Conservation (phyloP, 768 basidiomycete species). For the Rossbeevera mucosa region DNA sequence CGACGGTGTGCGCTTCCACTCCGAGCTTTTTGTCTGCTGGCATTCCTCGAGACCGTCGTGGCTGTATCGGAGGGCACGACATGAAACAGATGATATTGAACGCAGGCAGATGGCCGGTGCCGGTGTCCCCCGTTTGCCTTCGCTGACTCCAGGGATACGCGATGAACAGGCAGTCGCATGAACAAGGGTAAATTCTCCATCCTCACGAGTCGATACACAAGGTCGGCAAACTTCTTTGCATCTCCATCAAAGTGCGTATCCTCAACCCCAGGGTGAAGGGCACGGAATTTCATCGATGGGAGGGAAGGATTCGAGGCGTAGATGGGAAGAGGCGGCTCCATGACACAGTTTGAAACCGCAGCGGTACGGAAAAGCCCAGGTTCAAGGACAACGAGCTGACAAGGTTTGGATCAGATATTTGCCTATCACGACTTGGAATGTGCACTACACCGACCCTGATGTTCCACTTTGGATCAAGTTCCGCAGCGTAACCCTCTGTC, state of each 20-base stretch:
- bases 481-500: constrained; percentile 27
- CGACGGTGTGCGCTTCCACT: constrained; percentile 30
- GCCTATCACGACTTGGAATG: neutral
- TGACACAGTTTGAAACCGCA: constrained; percentile 3
- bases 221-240: constrained; percentile 20
- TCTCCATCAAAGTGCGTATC: constrained; percentile 22
- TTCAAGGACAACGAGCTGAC: constrained; percentile 20
- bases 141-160: constrained; percentile 18
- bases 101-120: constrained; percentile 22
- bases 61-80: constrained; percentile 54
- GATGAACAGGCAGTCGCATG: constrained; percentile 22
- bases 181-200: constrained; percentile 16
- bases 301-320: constrained; percentile 27
- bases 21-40: constrained; percentile 72
- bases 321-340: constrained; percentile 12
- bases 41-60: constrained; percentile 71
- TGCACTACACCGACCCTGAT: constrained; percentile 27
- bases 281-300: constrained; percentile 21
- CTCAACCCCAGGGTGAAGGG: constrained; percentile 14
- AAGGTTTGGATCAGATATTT: neutral
- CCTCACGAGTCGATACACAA: constrained; percentile 15
- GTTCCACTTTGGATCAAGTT: constrained; percentile 35
- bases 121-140: constrained; percentile 10
- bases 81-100: constrained; percentile 27
- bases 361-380: constrained; percentile 26